Evolutionary conservation across 2,329 filamentous ascomycete genomes (phyloP), one percentile per base, ranked within the genome.

Genomic region (Clathrospora elynae): DNA sequence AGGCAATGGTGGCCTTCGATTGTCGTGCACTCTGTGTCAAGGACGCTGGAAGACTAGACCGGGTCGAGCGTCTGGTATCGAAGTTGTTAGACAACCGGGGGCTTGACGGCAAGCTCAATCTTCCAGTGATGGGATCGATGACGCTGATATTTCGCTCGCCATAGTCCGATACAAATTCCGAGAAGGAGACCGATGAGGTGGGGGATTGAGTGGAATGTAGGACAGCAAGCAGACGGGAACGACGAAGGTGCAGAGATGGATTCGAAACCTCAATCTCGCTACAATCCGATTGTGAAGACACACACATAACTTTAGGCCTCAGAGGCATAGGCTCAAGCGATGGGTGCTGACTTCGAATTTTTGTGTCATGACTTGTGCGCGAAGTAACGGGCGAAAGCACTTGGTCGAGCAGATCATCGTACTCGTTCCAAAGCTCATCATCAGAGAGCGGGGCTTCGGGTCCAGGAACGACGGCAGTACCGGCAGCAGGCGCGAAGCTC

Each of bases 361-460:
- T 30, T 33, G 39, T 46, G 5, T 45, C 42, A 17, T 44, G 42
- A 7, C 37, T 44, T 6, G 28, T 45, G 17, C 38, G 45, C 12
- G 54, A 51, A 18, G 55, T 53, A 14, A 70, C 6, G 17, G 76
- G 72, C 4, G 78, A 79, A 35, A 82, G 78, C 8, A 84, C 78
- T 43, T 88, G 85, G 37, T 88, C 87, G 39, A 96, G 80, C 9
- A 96, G 74, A 58, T 96, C 92, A 54, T 97, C 85, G 63, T 95
- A 96, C 70, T 95, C 92, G 36, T 91, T 85, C 92, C 92, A 97
- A 2, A 96, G 80, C 63, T 96, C 92, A 58, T 96, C 92, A 53
- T 95, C 88, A 1, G 75, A 82, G 3, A 85, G 78, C 0, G 82
- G 84, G 3, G 83, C 82, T 30, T 75, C 76, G 1, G 81, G 76